These are phyloP conservation scores for Metarhizium sp. DNA, from an alignment of 2,329 filamentous ascomycete genomes.

Conservation along the genomic window DNA sequence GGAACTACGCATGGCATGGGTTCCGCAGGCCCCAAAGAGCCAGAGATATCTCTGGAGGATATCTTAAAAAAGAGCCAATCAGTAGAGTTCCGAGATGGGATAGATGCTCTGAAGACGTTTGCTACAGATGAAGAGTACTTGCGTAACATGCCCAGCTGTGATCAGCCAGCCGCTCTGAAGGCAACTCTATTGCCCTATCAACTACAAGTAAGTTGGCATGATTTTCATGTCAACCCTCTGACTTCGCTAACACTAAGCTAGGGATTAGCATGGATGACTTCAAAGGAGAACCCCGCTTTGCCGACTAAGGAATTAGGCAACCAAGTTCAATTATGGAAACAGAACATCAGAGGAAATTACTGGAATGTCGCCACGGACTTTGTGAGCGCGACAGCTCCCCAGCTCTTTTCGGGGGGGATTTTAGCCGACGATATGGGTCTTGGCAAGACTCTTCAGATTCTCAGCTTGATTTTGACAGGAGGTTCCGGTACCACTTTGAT, in stretches of 20 bases:
- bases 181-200: constrained; percentile 74
- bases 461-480: constrained; percentile 61
- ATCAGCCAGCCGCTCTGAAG: constrained; percentile 55
- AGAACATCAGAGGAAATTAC: constrained; percentile 38
- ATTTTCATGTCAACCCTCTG: background rate
- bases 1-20: constrained; percentile 28
- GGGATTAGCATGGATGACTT: constrained; percentile 72
- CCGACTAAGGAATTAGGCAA: constrained; percentile 50
- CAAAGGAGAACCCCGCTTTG: constrained; percentile 62
- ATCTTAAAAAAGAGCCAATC: constrained; percentile 57
- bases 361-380: constrained; percentile 54
- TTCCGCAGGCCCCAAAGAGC: constrained; percentile 15
- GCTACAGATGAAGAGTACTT: constrained; percentile 63
- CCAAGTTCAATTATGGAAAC: constrained; percentile 69
- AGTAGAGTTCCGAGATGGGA: constrained; percentile 56
- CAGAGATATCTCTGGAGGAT: constrained; percentile 46
- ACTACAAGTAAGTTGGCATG: constrained; percentile 36
- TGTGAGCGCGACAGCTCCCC: constrained; percentile 45
- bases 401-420: constrained; percentile 70
- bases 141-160: constrained; percentile 60
- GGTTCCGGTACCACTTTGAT: constrained; percentile 61
- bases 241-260: constrained; percentile 27
- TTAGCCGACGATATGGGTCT: constrained; percentile 86
- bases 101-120: constrained; percentile 58
- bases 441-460: constrained; percentile 80